A percentile compares a stretch with the other conserved stretches of the same genome.
phyloP scores from a whole-genome alignment of 306 rosid species.

The Cercis canadensis region DNA sequence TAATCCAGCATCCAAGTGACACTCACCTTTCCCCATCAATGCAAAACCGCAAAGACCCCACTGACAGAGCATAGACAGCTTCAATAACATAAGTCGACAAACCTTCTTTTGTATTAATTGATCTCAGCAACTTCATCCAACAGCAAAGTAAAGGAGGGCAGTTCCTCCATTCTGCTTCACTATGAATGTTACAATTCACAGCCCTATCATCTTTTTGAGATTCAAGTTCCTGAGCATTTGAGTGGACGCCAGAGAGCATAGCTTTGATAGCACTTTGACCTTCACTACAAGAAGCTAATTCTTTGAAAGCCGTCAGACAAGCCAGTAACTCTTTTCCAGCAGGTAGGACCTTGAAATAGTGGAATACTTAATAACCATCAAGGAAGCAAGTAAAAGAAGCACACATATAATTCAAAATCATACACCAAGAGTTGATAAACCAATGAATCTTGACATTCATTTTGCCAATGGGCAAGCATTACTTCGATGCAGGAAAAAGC shows the following conservation, averaged over 20 bases:
- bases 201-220: slow-evolving; percentile 55
- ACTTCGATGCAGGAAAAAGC: slow-evolving; percentile 21
- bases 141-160: slow-evolving; percentile 82
- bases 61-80: slow-evolving; percentile 64
- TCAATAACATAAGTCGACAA: slow-evolving; percentile 62
- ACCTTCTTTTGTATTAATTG: slow-evolving; percentile 60
- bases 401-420: neutral
- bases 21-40: slow-evolving; percentile 71
- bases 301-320: slow-evolving; percentile 77
- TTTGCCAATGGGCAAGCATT: slow-evolving; percentile 15
- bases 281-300: slow-evolving; percentile 66
- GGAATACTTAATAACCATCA: too few relatives aligned
- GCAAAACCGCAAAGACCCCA: slow-evolving; percentile 79
- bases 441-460: slow-evolving; percentile 11
- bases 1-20: slow-evolving; percentile 35
- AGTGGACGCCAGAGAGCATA: slow-evolving; percentile 43
- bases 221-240: slow-evolving; percentile 49
- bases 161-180: slow-evolving; percentile 68
- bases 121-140: slow-evolving; percentile 70
- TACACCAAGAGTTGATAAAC: slow-evolving; percentile 10
- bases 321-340: slow-evolving; percentile 90
- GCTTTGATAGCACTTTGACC: slow-evolving; percentile 75
- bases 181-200: slow-evolving; percentile 44
- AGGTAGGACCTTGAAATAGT: slow-evolving; percentile 77
- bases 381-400: slow-evolving; percentile 27